These are phyloP conservation scores for Gastrolobium bilobum DNA, from an alignment of 306 rosid species.

Conservation along the genomic window DNA sequence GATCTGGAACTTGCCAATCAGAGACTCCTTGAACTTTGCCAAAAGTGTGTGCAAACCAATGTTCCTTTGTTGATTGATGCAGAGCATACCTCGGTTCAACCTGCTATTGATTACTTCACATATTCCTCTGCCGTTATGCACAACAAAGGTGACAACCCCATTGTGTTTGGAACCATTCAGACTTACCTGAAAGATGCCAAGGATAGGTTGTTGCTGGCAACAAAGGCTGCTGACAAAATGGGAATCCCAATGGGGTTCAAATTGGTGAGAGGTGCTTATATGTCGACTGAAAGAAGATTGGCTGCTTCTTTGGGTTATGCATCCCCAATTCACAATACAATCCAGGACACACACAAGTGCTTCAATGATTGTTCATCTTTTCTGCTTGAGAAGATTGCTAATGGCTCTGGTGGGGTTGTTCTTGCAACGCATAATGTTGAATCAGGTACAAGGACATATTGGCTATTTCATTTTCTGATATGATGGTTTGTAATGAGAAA, in stretches of 20 bases:
- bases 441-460: slow-evolving; percentile 62
- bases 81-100: slow-evolving; percentile 83
- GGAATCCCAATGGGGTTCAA: slow-evolving; percentile 82
- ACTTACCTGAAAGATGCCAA: slow-evolving; percentile 87
- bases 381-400: slow-evolving; percentile 74
- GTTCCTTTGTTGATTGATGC: slow-evolving; percentile 81
- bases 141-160: slow-evolving; percentile 63
- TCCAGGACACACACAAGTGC: slow-evolving; percentile 78
- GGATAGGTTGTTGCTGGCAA: slow-evolving; percentile 63
- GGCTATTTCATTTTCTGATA: not conserved
- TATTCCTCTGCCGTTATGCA: slow-evolving; percentile 70
- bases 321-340: slow-evolving; percentile 81
- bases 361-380: slow-evolving; percentile 73
- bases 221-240: slow-evolving; percentile 68
- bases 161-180: slow-evolving; percentile 78
- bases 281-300: slow-evolving; percentile 72
- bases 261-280: slow-evolving; percentile 92
- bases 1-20: slow-evolving; percentile 68
- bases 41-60: slow-evolving; percentile 63
- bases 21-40: slow-evolving; percentile 67
- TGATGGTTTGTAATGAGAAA: not conserved
- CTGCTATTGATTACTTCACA: slow-evolving; percentile 90
- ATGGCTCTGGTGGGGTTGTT: slow-evolving; percentile 71
- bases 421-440: slow-evolving; percentile 91
- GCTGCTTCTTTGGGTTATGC: slow-evolving; percentile 71